Evolutionary conservation across 192 early-diverging fungal species (phyloP), one percentile per base, ranked within the genome.

Genomic region (Coemansia sp.): DNA sequence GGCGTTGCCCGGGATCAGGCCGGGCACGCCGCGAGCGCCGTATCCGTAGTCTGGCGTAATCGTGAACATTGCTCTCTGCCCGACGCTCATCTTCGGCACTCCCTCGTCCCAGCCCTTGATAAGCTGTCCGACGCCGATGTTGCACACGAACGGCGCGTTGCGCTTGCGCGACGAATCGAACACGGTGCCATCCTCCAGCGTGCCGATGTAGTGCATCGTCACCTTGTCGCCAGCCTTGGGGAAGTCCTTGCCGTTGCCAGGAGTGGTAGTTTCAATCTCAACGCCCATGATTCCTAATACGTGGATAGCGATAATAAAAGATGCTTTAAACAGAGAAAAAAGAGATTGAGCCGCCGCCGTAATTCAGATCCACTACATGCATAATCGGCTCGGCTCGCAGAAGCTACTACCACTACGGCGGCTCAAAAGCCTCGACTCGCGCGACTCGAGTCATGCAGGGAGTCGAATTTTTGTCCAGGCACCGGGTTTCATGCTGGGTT

Each of bases 131-230:
- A 94, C 90, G 67, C 97, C 97, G 65, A 98, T 97, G 47, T 77
- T 82, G 81, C 89, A 93, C 22, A 81, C 79, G 65, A 97, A 98
- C 42, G 97, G 94, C 66, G 89, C 59, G 21, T 85, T 82, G 67
- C 94, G 93, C 77, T 95, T 86, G 58, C 81, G 71, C 58, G 91
- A 93, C 57, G 91, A 92, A 74, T 98, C 97, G 62, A 98, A 98
- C 74, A 89, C 85, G 19, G 52, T 73, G 61, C 93, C 94, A 68
- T 88, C 81, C 53, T 76, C 74, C 21, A 93, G 82, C 15, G 55
- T 70, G 22, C 71, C 83, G 57, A 51, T 71, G 65, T 90, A 91
- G 85, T 90, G 90, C 59, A 91, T 91, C 60, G 82, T 78, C 15
- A 90, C 83, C n/a, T 53, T 85, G 65, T 90, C 82, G 22, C 90